Percentiles rank a stretch among this genome's conserved stretches.
These are phyloP conservation scores for Nepenthes mirabilis DNA, from an alignment of 148 eudicot genomes.

Conservation along the genomic window DNA sequence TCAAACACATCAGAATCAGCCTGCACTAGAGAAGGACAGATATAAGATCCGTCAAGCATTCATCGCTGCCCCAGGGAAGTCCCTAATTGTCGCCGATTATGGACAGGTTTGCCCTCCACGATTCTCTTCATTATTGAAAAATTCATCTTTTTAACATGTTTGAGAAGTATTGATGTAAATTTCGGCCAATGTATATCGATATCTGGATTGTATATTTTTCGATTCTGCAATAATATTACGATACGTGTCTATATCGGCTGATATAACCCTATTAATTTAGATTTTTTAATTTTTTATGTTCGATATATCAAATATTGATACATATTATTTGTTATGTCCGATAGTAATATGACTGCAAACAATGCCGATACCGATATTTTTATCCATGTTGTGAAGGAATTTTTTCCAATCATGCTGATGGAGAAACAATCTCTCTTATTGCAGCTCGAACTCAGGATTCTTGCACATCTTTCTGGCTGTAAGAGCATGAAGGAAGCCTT, in stretches of 20 bases:
- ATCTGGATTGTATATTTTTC: no score
- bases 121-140: neutral
- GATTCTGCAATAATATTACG: no score
- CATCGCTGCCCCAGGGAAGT: conserved; percentile 84
- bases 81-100: conserved; percentile 95
- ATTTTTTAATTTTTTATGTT: no score
- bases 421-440: conserved; percentile 3
- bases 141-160: neutral
- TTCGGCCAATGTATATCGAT: no score
- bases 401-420: conserved; percentile 2
- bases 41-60: conserved; percentile 97
- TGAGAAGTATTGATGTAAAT: neutral
- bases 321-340: no score
- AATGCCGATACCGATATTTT: no score
- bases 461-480: conserved; percentile 94
- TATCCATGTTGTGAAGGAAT: no score
- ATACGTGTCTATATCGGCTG: no score
- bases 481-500: conserved; percentile 98
- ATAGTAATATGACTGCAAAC: no score
- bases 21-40: conserved; percentile 95
- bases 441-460: conserved; percentile 95
- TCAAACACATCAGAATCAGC: conserved; percentile 64
- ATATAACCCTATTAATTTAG: no score
- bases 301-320: no score
- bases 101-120: conserved; percentile 55